These are phyloP conservation scores for Aaosphaeria arxii DNA, from an alignment of 2,329 filamentous ascomycete species.

Conservation along the genomic window DNA sequence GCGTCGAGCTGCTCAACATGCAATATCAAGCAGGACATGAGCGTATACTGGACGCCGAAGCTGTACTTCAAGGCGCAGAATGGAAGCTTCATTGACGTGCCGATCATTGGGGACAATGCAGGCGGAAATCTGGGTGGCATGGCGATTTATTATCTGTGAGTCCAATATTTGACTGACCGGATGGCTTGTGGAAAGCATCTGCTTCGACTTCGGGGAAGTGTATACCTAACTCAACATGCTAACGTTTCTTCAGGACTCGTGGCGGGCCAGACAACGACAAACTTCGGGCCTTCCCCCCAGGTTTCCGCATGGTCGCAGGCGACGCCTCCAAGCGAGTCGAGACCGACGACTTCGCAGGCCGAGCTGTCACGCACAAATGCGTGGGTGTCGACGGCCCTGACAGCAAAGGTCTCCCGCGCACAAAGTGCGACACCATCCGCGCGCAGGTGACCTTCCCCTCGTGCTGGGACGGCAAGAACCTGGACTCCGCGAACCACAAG, in stretches of 20 bases:
- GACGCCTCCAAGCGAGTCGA: constrained; percentile 54
- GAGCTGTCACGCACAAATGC: constrained; percentile 56
- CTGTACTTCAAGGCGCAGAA: constrained; percentile 65
- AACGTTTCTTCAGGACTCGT: constrained; percentile 35
- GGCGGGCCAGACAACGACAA: constrained; percentile 58
- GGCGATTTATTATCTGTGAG: constrained; percentile 66
- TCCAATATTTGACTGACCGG: background rate
- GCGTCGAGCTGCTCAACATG: constrained; percentile 66
- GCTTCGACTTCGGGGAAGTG: background rate
- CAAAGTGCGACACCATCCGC: constrained; percentile 62
- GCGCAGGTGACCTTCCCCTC: constrained; percentile 67
- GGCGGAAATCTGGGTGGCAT: constrained; percentile 50
- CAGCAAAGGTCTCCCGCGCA: constrained; percentile 61
- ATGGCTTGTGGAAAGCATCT: background rate
- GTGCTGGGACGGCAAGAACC: constrained; percentile 62
- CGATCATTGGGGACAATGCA: constrained; percentile 47
- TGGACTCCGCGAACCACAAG: constrained; percentile 56
- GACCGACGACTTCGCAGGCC: constrained; percentile 52
- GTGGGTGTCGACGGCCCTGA: constrained; percentile 43
- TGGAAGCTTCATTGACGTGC: constrained; percentile 61
- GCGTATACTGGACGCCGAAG: constrained; percentile 71
- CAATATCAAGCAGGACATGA: constrained; percentile 63
- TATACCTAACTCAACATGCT: too few species aligned
- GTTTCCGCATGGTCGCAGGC: constrained; percentile 67
- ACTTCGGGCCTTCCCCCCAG: constrained; percentile 64